These are phyloP conservation scores for Veloboletus limbatus DNA, from an alignment of 1,284 basidiomycete species.

Conservation along the genomic window DNA sequence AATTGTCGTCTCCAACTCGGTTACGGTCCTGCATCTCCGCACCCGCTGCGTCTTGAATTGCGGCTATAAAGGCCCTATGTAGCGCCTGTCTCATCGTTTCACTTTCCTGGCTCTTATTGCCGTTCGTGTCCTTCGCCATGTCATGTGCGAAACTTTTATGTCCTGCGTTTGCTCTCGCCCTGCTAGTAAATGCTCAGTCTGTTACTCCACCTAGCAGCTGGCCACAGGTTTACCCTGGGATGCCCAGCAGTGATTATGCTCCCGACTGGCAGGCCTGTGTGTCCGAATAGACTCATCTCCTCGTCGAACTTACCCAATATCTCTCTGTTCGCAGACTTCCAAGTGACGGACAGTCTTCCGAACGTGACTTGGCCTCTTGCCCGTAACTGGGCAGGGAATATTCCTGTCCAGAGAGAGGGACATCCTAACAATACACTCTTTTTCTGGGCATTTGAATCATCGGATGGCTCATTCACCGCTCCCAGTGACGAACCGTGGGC, in stretches of 20 bases:
- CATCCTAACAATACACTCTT: slow-evolving; percentile 73
- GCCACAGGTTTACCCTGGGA: slow-evolving; percentile 33
- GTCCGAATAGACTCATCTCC: slow-evolving; percentile 16
- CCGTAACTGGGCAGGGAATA: slow-evolving; percentile 65
- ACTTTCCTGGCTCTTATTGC: too few species aligned
- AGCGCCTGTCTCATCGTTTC: too few species aligned
- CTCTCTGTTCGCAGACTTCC: slow-evolving; percentile 44
- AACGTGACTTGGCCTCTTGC: slow-evolving; percentile 59
- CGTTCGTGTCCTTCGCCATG: slow-evolving; percentile 17
- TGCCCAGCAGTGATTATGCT: slow-evolving; percentile 46
- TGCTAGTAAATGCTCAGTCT: slow-evolving; percentile 24
- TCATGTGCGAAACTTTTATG: slow-evolving; percentile 11
- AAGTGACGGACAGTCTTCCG: slow-evolving; percentile 54
- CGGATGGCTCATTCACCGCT: slow-evolving; percentile 55
- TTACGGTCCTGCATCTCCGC: too few species aligned
- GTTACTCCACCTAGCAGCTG: slow-evolving; percentile 30
- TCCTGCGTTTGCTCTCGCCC: not conserved
- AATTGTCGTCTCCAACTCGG: too few species aligned
- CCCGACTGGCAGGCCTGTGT: slow-evolving; percentile 63
- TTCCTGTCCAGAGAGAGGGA: slow-evolving; percentile 58
- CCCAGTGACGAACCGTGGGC: slow-evolving; percentile 57
- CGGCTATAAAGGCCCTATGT: slow-evolving; percentile 14
- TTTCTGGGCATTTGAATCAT: slow-evolving; percentile 68
- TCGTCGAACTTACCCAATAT: not conserved
- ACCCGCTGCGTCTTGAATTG: too few species aligned